These are phyloP conservation scores for Musa troglodytarum DNA, from an alignment of 176 grass and related monocot species.

Conservation along the genomic window DNA sequence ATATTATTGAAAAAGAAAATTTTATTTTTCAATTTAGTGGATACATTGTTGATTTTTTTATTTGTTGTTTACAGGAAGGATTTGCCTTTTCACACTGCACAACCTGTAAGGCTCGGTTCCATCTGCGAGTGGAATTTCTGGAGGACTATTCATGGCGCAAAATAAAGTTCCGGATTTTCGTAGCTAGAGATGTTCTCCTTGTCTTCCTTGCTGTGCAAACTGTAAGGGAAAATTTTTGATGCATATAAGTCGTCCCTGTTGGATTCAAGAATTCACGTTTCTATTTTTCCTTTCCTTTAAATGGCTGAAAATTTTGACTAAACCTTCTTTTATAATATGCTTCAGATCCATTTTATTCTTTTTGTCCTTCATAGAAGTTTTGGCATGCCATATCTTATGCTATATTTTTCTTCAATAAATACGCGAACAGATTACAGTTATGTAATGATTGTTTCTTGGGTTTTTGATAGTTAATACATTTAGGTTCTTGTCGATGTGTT, in stretches of 20 bases:
- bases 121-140: slow-evolving; percentile 71
- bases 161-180: slow-evolving; percentile 91
- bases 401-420: neutral
- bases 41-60: slow-evolving; percentile 1
- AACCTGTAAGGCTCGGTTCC: slow-evolving; percentile 96
- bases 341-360: neutral
- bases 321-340: neutral
- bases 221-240: slow-evolving; percentile 43
- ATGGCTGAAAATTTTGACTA: neutral
- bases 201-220: slow-evolving; percentile 86
- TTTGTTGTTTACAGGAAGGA: slow-evolving; percentile 52
- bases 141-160: slow-evolving; percentile 97
- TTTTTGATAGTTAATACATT: neutral
- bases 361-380: neutral
- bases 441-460: neutral
- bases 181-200: slow-evolving; percentile 87
- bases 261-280: neutral
- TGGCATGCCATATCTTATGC: neutral
- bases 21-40: neutral
- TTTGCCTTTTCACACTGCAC: slow-evolving; percentile 97
- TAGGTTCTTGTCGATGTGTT: neutral
- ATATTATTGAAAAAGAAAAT: neutral
- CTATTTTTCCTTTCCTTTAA: neutral
- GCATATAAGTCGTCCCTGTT: neutral
- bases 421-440: neutral